Base-by-base conservation (phyloP, 1,139 yeast species). In the Candida sanyaensis region DNA sequence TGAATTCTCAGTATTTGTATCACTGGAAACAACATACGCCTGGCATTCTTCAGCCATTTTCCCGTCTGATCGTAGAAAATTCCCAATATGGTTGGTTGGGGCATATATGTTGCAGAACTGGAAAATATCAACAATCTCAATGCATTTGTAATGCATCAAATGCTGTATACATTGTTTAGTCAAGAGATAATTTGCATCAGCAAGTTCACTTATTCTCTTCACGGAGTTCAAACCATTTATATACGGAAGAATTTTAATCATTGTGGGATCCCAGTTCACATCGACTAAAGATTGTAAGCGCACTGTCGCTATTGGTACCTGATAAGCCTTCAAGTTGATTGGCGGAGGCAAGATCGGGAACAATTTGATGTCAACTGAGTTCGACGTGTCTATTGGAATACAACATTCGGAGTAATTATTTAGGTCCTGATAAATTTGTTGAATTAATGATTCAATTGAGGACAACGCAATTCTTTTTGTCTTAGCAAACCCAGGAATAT, bases 221-320 rank as follows among this genome's bases (percentile, higher is more conserved):
- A 93, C 82, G 2, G 96, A 88, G 61, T 93, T 92, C 43, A 91
- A 75, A 1, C 99, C 99, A 60, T 95, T 83, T 41, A 93, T 89
- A 56, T 76, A 87, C 0, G 97, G 97, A 11, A 90, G 69, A 31
- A 93, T 88, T 55, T 87, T 86, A 39, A 90, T 74, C 95, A 93
- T 87, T 2, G 98, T 93, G 1, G 98, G 97, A 62, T 93, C 99
- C 98, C 99, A 93, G 58, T 88, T 88, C 6, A 87, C 87, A 65
- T 93, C 99, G 31, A 89, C 84, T 54, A 93, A 72, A 33, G 81
- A 73, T 36, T 77, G 76, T 33, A 92, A 68, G 47, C 84, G 82
- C 1, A 92, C 96, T 0, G 93, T 86, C 5, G 96, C 81, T 2
- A 91, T 81, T 0, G 99, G 99, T 0, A 93, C 99, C 62, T 93